phyloP scores from a whole-genome alignment of 2,329 filamentous ascomycete genomes.

The Pseudocercospora eumusae region DNA sequence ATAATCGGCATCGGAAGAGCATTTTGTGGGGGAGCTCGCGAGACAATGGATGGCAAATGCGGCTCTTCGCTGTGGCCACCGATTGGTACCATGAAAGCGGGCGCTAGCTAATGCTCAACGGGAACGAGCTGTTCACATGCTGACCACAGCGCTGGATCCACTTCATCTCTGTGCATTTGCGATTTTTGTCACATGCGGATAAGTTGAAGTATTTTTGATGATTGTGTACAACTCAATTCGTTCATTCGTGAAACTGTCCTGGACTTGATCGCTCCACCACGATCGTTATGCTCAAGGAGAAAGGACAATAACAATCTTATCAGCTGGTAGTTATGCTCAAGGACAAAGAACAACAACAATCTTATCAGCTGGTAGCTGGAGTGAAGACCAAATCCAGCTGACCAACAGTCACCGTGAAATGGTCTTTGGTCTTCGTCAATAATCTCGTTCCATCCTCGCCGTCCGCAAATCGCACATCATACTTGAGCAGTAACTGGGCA shows the following conservation, averaged over 20 bases:
- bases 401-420: constrained; percentile 40
- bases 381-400: constrained; percentile 27
- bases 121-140: constrained; percentile 5
- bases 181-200: neutral
- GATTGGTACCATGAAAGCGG: neutral
- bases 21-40: neutral
- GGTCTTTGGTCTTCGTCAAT: constrained; percentile 40
- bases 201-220: too few species aligned
- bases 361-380: constrained; percentile 17
- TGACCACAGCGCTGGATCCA: constrained; percentile 5
- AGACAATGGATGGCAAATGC: constrained; percentile 1
- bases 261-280: neutral
- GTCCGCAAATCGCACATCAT: constrained; percentile 42
- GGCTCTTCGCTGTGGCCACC: neutral
- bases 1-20: neutral
- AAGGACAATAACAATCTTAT: neutral
- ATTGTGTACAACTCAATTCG: neutral
- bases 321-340: constrained; percentile 16
- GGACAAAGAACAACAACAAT: neutral
- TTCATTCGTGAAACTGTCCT: neutral
- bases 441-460: constrained; percentile 41
- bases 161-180: neutral
- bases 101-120: neutral
- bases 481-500: constrained; percentile 41
- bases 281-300: neutral